A percentile compares a stretch with the other conserved stretches of the same genome.
Evolutionary conservation across 768 basidiomycete species (phyloP).

Genomic region (Boletus huronensis): DNA sequence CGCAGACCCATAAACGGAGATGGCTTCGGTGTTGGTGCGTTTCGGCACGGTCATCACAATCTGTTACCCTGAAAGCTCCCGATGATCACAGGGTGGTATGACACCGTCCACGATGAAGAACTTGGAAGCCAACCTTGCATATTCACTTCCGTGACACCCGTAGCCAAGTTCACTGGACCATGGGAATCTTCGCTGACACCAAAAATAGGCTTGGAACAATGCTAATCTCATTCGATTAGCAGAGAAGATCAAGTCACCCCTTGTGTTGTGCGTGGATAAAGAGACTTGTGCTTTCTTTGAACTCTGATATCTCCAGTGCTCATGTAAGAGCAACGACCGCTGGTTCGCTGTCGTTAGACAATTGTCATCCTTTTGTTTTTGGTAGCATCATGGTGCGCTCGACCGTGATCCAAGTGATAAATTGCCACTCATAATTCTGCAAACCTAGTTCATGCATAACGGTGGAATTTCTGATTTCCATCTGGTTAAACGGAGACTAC

Average conservation of each 20-base stretch:
- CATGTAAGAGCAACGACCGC: slow-evolving; percentile 95
- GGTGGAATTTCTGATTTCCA: slow-evolving; percentile 87
- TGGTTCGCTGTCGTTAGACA: slow-evolving; percentile 86
- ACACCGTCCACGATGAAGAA: slow-evolving; percentile 78
- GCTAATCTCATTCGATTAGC: slow-evolving; percentile 89
- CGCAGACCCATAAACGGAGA: slow-evolving; percentile 91
- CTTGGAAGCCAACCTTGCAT: slow-evolving; percentile 88
- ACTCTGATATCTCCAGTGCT: slow-evolving; percentile 43
- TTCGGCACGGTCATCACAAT: not conserved
- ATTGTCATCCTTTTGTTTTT: slow-evolving; percentile 93
- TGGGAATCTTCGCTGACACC: slow-evolving; percentile 8
- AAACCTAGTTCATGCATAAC: slow-evolving; percentile 89
- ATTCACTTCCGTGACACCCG: slow-evolving; percentile 93
- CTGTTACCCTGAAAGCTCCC: not conserved
- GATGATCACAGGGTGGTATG: slow-evolving; percentile 89
- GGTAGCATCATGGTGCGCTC: slow-evolving; percentile 82
- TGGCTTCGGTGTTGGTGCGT: slow-evolving; percentile 90
- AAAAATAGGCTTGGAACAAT: slow-evolving; percentile 88
- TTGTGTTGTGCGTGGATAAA: slow-evolving; percentile 73
- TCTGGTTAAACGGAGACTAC: slow-evolving; percentile 76
- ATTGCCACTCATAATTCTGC: not conserved
- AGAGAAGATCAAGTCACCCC: slow-evolving; percentile 93
- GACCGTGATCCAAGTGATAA: not conserved
- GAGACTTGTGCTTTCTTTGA: not conserved
- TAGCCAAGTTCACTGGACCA: slow-evolving; percentile 33